phyloP scores from a whole-genome alignment of 2,329 filamentous ascomycete genomes.

The Colletotrichum echinochloae region DNA sequence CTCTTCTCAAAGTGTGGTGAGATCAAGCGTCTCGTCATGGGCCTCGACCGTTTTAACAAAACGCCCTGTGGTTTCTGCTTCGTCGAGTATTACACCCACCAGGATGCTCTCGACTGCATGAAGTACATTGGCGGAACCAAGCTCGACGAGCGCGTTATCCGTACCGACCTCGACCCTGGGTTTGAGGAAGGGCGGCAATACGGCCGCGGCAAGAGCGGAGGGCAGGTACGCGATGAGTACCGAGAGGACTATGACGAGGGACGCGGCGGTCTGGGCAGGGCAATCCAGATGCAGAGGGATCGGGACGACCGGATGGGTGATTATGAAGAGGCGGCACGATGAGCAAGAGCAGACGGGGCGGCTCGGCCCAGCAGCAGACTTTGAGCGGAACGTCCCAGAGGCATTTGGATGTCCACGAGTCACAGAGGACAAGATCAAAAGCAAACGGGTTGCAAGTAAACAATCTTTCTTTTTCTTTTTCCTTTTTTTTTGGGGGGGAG shows the following conservation, averaged over 20 bases:
- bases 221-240: constrained; percentile 98
- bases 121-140: constrained; percentile 99
- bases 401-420: constrained; percentile 55
- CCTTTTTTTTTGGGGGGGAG: neutral
- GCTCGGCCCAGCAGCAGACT: constrained; percentile 41
- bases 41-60: constrained; percentile 95
- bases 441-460: constrained; percentile 5
- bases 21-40: constrained; percentile 98
- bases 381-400: neutral
- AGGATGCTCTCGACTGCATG: constrained; percentile 97
- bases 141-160: constrained; percentile 95
- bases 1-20: constrained; percentile 96
- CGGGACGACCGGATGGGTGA: constrained; percentile 47
- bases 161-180: constrained; percentile 94
- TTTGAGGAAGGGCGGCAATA: constrained; percentile 98
- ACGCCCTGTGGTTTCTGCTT: constrained; percentile 99
- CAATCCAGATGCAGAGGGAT: constrained; percentile 68
- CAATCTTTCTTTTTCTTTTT: neutral
- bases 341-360: constrained; percentile 31
- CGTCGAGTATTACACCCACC: constrained; percentile 98
- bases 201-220: constrained; percentile 93
- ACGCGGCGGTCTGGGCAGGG: constrained; percentile 87
- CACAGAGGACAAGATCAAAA: constrained; percentile 48
- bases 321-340: constrained; percentile 52
- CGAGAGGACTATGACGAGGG: constrained; percentile 97